These are phyloP conservation scores for Abortiporus biennis DNA, from an alignment of 1,284 basidiomycete genomes.

Conservation along the genomic window DNA sequence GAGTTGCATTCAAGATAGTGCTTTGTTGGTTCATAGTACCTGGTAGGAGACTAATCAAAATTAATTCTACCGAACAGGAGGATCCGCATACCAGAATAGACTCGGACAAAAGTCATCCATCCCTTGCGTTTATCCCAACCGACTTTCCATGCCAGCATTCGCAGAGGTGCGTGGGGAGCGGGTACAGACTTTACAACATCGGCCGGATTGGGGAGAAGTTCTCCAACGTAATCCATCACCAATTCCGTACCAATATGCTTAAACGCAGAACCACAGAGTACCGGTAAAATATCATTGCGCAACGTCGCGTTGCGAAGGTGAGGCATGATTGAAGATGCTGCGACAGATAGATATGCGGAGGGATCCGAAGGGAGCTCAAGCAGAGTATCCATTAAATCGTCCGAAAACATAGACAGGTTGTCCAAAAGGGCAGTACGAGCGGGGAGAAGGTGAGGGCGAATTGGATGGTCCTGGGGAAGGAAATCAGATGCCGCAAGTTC, in stretches of 20 bases:
- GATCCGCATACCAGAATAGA: slow-evolving; percentile 69
- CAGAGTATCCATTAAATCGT: slow-evolving; percentile 69
- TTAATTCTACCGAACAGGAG: background rate
- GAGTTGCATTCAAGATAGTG: slow-evolving; percentile 60
- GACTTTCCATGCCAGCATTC: slow-evolving; percentile 84
- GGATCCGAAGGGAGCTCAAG: slow-evolving; percentile 51
- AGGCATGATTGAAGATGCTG: slow-evolving; percentile 43
- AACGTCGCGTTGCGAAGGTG: slow-evolving; percentile 68
- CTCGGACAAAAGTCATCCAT: slow-evolving; percentile 88
- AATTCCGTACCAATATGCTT: slow-evolving; percentile 79
- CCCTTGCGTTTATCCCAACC: slow-evolving; percentile 79
- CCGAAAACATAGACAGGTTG: slow-evolving; percentile 74
- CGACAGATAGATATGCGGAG: slow-evolving; percentile 57
- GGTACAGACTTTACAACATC: slow-evolving; percentile 49
- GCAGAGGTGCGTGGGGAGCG: slow-evolving; percentile 43
- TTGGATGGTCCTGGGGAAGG: slow-evolving; percentile 53
- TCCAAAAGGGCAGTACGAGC: slow-evolving; percentile 73
- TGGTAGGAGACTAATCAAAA: slow-evolving; percentile 22
- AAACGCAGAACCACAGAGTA: slow-evolving; percentile 80
- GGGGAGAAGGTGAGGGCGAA: slow-evolving; percentile 54
- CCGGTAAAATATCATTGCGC: slow-evolving; percentile 64
- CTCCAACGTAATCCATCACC: slow-evolving; percentile 76
- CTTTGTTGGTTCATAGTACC: slow-evolving; percentile 65
- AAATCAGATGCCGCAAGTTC: slow-evolving; percentile 35
- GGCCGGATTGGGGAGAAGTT: slow-evolving; percentile 73